Base-by-base conservation (phyloP, 768 basidiomycete genomes). In the Psilocybe sp. region DNA sequence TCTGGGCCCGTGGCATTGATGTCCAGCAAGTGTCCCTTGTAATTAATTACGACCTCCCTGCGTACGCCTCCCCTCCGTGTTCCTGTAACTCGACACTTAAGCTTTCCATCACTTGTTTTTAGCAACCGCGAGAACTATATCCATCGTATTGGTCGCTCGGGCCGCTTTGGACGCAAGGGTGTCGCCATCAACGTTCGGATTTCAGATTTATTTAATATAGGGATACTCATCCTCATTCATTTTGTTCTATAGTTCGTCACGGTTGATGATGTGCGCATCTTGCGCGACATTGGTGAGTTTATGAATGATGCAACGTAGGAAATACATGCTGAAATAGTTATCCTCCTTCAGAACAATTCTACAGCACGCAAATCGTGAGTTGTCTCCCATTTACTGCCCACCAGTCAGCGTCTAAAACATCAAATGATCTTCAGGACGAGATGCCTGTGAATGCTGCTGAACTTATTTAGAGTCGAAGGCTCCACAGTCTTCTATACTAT, bases 71-170 rank as follows among this genome's bases (percentile, higher is more conserved):
- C 47, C 54, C 42, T 32, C 43, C 12, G 40, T 36, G 43, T 49
- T 32, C 23, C 23, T 44, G 60, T 44, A 46, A 11, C 12, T 40
- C 5, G 31, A 15, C 32, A n/a, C 44, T 42, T 47, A 31, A 11
- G 49, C 35, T 48, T 7, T 50, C 19, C 41, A 49, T 32, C 44
- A 19, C 33, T 49, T 45, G 32, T 37, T 60, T n/a, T 45, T 55
- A 93, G 87, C 57, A 93, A 93, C 68, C 91, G 91, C 79, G 96
- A 98, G 81, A 98, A 99, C 71, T 99, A 99, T 75, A 98, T 99
- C 59, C 97, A 99, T 76, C 91, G 97, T 64, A 98, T 98, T 66
- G 97, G 97, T 70, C 93, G 97, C 54, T 97, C 95, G 51, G 97
- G 97, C 65, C 93, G 97, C 51, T 98, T 98, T 74, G 97, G 97